Evolutionary conservation across 1,139 yeast genomes (phyloP), one percentile per base, ranked within the genome.

Genomic region (Magnusiomyces ingens): DNA sequence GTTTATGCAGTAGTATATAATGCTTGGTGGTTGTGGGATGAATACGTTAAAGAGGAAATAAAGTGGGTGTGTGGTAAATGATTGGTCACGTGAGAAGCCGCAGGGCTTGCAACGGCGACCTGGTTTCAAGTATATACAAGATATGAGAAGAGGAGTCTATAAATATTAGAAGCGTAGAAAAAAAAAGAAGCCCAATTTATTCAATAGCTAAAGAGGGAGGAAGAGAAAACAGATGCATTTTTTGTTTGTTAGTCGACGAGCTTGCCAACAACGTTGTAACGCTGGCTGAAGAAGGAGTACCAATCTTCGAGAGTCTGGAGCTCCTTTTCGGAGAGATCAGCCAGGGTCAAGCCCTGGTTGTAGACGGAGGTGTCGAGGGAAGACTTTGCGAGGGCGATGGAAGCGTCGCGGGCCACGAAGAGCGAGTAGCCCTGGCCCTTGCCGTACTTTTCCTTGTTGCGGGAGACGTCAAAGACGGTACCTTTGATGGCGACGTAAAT

Each of bases 221-320:
- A n/a, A n/a, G n/a, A n/a, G n/a, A n/a, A n/a, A n/a, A n/a, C n/a
- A n/a, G n/a, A n/a, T n/a, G n/a, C n/a, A n/a, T 26, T 8, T 26
- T 26, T 26, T 26, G 4, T 26, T 26, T 26, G 3, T 40, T 19
- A 48, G 21, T 48, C 41, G 17, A 50, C 51, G 6, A 51, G 32
- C n/a, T 35, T 50, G 4, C 75, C 75, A 37, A 70, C 69, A 43
- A 71, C 84, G 79, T 83, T 66, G 71, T 77, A 93, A 40, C 76
- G 87, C 64, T 80, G 81, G 57, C 78, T 81, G 67, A 91, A 93
- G 69, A 84, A 93, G 53, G 80, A 80, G 63, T 80, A 91, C 99
- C 99, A 93, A 52, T 85, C 87, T 56, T 87, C 81, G 63, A 93
- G 74, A 1, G 91, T 80, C 58, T 82, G 84, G 52, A 65, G 63